Evolutionary conservation across 768 basidiomycete genomes (phyloP).

Genomic region (Termitomyces heimii): DNA sequence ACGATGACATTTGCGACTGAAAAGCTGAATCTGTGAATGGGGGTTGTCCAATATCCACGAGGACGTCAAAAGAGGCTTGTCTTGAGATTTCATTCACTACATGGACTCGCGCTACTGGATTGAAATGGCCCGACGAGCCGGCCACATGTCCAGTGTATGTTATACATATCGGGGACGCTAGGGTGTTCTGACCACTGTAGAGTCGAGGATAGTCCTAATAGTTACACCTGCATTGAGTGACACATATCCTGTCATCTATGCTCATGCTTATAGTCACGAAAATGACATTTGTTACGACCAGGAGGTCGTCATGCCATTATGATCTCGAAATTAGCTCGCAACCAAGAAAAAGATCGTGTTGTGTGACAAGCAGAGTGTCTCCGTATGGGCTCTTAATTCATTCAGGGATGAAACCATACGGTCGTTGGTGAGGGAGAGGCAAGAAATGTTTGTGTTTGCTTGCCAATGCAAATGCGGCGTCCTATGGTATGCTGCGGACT

Average conservation of each 20-base stretch:
- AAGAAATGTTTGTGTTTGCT: not conserved
- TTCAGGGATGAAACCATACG: too few species aligned
- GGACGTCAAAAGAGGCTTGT: not conserved
- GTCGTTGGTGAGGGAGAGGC: too few species aligned
- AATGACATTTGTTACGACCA: not conserved
- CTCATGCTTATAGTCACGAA: too few species aligned
- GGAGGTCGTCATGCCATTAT: not conserved
- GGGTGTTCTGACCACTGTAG: not conserved
- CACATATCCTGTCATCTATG: not conserved
- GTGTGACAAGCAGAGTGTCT: not conserved
- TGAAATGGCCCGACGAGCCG: not conserved
- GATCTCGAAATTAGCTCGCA: not conserved
- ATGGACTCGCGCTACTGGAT: not conserved
- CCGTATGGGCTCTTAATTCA: not conserved
- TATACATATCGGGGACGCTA: not conserved
- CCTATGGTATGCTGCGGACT: too few species aligned
- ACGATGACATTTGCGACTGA: not conserved
- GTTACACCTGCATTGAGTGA: not conserved
- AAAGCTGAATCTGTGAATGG: not conserved
- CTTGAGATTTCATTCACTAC: not conserved
- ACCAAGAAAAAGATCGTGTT: not conserved
- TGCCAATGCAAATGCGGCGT: too few species aligned
- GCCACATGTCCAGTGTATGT: not conserved
- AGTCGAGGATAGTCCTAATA: not conserved
- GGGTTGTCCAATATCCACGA: not conserved